Base-by-base conservation (phyloP, 768 basidiomycete species). In the Lactarius vividus region DNA sequence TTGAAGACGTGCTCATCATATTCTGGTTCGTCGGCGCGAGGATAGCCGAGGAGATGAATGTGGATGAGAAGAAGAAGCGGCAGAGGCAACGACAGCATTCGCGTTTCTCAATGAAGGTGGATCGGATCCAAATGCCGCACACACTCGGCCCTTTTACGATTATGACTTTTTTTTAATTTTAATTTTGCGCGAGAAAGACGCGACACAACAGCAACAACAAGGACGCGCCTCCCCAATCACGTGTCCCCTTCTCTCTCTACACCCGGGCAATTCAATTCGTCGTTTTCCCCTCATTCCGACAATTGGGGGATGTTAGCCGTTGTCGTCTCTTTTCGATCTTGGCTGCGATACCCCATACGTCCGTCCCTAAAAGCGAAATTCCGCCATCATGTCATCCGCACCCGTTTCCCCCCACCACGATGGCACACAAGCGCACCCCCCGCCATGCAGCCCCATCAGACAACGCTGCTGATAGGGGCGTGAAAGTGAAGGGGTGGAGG, bases 1-100 rank as follows among this genome's bases (percentile, higher is more conserved):
- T 83, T 75, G 72, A 85, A 84, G 11, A 84, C 68, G 61, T 80
- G 73, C 62, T 81, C 78, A 70, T 84, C 81, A 68, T 84, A 85
- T 73, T 82, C 81, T 5, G 81, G 73, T 18, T 79, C 77, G 65
- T 84, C 80, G 0, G 78, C 78, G 20, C 78, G 71, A 0, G 83
- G 82, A 71, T 83, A 84, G 62, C 80, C 76, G 20, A 86, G 75
- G 15, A 85, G 80, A 65, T 85, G 81, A 8, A 85, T 77, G 66
- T 85, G 84, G 9, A 85, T 73, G 10, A 85, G 77, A 15, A 86
- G 75, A 16, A 85, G 71, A 13, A 85, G 75, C n/a, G 79, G 72
- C 18, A 76, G 65, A 7, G 83, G 83, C 0, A 84, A 70, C 49
- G 28, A 39, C 23, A 59, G 26, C 66, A 67, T 67, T 3, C 2